Base-by-base conservation (phyloP, 1,284 basidiomycete genomes). In the Puccinia polysora region DNA sequence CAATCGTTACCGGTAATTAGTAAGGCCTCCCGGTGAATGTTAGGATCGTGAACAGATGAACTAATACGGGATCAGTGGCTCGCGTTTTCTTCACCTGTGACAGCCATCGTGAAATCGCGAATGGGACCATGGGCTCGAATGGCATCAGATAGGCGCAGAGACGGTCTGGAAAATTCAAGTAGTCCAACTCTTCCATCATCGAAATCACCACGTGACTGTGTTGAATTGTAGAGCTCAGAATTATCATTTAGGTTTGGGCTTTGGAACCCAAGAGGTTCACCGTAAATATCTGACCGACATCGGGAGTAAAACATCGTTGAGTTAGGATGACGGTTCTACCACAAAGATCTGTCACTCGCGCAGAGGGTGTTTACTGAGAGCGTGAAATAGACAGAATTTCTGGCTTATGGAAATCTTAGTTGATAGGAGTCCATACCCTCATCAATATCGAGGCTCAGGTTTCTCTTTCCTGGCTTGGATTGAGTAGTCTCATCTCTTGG, bases 91-190 rank as follows among this genome's bases (percentile, higher is more conserved):
- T 30, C 47, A 18, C 45, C 56, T 18, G 52, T 62, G 18, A 43
- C 6, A 60, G 68, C 58, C 68, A 71, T 63, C 8, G 68, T 55
- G n/a, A 71, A 62, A 38, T 71, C 68, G 1, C 68, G 68, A 55
- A 71, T 71, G 6, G 68, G 59, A 25, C 68, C 68, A 36, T 71
- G 50, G 2, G 58, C 68, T 32, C 50, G 55, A 28, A 69, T 59
- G 18, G 20, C 55, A 40, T 71, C 68, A 45, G 23, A 43, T 43
- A 63, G 68, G 43, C 50, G 47, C 8, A 62, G 28, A 60, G 47
- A 65, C 4, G 40, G 34, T 43, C 53, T 55, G 23, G 47, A 8
- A 1, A 23, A 28, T 2, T 38, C 32, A 12, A 53, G 34, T 23
- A 40, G 43, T 18, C 60, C 45, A 30, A 30, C 5, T 30, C 60